phyloP scores from a whole-genome alignment of 805 yeast genomes.

The Candida golubevii region DNA sequence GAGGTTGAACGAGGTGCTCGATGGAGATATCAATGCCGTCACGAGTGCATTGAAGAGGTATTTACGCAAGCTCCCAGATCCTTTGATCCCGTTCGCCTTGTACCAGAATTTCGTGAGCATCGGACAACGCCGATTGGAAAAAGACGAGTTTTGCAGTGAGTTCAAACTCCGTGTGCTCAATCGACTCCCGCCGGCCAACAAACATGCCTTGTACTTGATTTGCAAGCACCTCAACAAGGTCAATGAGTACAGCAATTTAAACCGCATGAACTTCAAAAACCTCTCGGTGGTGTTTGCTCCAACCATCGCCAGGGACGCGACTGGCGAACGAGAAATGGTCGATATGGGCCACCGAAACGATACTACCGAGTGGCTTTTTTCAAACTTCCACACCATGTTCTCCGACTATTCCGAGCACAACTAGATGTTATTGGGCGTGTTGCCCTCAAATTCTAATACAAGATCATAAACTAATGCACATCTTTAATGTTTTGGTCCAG shows the following conservation, averaged over 20 bases:
- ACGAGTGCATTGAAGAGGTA: slow-evolving; percentile 86
- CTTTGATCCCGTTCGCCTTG: slow-evolving; percentile 65
- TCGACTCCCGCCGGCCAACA: slow-evolving; percentile 66
- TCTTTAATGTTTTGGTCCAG: slow-evolving; percentile 69
- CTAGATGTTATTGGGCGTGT: not conserved
- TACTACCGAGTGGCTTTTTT: slow-evolving; percentile 67
- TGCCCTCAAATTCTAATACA: too few species aligned
- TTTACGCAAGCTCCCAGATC: slow-evolving; percentile 77
- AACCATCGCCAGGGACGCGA: slow-evolving; percentile 72
- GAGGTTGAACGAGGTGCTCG: slow-evolving; percentile 33
- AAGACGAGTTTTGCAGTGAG: slow-evolving; percentile 30
- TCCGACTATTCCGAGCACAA: slow-evolving; percentile 13
- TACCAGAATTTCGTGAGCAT: slow-evolving; percentile 67
- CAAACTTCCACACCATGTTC: slow-evolving; percentile 41
- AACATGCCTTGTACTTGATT: slow-evolving; percentile 49
- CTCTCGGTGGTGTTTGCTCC: slow-evolving; percentile 94
- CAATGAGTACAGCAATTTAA: slow-evolving; percentile 46
- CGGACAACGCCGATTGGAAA: slow-evolving; percentile 17
- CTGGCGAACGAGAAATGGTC: slow-evolving; percentile 74
- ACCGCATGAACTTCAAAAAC: slow-evolving; percentile 81
- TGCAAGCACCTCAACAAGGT: slow-evolving; percentile 64
- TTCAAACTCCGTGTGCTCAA: slow-evolving; percentile 42
- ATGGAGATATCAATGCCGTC: slow-evolving; percentile 79
- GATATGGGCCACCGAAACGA: slow-evolving; percentile 82
- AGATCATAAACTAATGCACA: slow-evolving; percentile 37